A percentile compares a stretch with the other conserved stretches of the same genome.
Conservation (phyloP, 192 early-diverging fungal genomes). For the Backusella liffmaniae region DNA sequence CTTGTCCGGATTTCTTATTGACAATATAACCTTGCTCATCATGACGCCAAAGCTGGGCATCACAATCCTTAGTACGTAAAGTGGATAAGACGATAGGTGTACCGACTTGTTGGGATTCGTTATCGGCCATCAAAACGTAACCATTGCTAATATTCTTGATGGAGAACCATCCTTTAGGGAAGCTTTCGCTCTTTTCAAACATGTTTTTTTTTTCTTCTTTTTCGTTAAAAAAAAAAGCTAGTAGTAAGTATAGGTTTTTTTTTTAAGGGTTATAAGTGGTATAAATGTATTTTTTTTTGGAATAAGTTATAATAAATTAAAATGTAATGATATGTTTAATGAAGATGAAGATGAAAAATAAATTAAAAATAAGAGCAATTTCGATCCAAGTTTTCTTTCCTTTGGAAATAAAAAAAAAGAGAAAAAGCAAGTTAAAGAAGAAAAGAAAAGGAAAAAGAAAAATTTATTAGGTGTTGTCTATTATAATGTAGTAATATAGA, state of each 20-base stretch:
- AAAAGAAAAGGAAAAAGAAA: background rate
- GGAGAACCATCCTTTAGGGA: conserved; percentile 39
- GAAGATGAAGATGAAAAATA: background rate
- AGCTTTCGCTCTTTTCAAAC: conserved; percentile 21
- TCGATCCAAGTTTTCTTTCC: conserved; percentile 7
- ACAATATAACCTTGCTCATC: conserved; percentile 21
- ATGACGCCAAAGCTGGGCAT: conserved; percentile 26
- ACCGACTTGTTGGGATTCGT: conserved; percentile 22
- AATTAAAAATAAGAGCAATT: conserved; percentile 1
- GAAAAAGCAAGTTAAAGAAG: conserved; percentile 4
- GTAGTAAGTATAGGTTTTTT: background rate
- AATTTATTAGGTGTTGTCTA: background rate
- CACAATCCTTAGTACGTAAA: conserved; percentile 25
- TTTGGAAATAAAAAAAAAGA: background rate
- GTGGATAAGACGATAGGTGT: conserved; percentile 19
- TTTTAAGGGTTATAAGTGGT: conserved; percentile 1
- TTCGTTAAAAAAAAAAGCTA: background rate
- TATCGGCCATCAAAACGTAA: conserved; percentile 24
- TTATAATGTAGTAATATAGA: background rate
- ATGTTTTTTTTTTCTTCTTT: background rate
- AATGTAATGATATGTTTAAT: background rate
- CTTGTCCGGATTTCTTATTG: conserved; percentile 33
- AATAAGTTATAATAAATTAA: background rate
- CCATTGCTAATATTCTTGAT: conserved; percentile 32
- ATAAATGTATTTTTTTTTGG: conserved; percentile 1